Evolutionary conservation across 140 eudicot species (phyloP), one percentile per base, ranked within the genome.

Genomic region (Erigeron philadelphicus): DNA sequence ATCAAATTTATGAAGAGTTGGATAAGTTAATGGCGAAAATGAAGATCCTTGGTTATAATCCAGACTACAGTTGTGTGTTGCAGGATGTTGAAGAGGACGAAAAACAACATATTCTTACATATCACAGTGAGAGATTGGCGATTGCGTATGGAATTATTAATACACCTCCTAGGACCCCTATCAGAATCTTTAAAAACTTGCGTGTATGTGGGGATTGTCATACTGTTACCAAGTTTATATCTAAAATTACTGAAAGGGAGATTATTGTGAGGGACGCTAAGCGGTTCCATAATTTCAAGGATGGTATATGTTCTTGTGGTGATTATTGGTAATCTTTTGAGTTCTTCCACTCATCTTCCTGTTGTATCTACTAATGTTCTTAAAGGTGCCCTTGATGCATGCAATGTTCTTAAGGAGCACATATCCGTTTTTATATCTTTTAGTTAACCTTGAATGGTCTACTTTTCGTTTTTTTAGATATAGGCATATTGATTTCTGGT

Each of bases 51-150:
- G 98, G 98, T 68, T 92, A 92, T 86, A 66, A 74, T 66, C 98
- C 98, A 0, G 96, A 92, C 65, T 86, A 68, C 60, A 92, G 86
- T 54, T 88, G 84, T 76, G 96, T 92, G 52, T 78, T 92, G 73
- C 98, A 86, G 78, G 98, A 92, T 79, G 98, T 92, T 17, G 98
- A 92, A 77, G 98, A 88, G 66, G 98, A 92, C 74, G 98, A 92
- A 84, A 92, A 92, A 41, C 89, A 86, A 44, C 79, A 81, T 64
- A 86, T 91, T 11, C 95, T 92, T 59, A 76, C 74, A 0, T 81
- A 95, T 81, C 98, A 92, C 56, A 92, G 91, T 76, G 98, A 92
- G 67, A 82, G 96, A 72, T 78, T 92, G 73, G 98, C 98, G 17
- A 88, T 92, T 65, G 90, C 94, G 4, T 92, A 72, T 72, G 96